Evolutionary conservation across 2,329 filamentous ascomycete genomes (phyloP).

Genomic region (Exophiala viscosa): DNA sequence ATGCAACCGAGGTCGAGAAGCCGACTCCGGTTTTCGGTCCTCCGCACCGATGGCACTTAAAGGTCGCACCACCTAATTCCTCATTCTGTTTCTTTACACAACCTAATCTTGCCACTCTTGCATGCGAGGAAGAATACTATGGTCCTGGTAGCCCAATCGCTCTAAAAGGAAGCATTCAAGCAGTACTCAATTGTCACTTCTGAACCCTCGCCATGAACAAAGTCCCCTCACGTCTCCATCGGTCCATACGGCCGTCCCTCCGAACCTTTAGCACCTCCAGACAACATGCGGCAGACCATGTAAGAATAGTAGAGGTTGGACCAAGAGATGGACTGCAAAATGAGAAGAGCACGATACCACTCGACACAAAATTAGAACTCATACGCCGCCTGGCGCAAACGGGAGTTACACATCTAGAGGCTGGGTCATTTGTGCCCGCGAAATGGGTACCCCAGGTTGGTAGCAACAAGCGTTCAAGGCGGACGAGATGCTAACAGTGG

Average conservation of each 20-base stretch:
- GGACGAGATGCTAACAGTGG: not conserved
- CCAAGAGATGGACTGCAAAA: conserved; percentile 54
- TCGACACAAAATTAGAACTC: conserved; percentile 49
- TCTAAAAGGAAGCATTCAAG: no score
- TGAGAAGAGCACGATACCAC: conserved; percentile 47
- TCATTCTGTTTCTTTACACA: not conserved
- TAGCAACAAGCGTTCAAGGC: not conserved
- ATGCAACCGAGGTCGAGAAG: no score
- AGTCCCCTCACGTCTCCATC: not conserved
- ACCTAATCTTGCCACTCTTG: not conserved
- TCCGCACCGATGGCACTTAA: no score
- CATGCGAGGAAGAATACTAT: no score
- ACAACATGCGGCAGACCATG: conserved; percentile 43
- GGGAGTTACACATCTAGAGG: conserved; percentile 50
- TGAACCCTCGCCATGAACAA: conserved; percentile 9
- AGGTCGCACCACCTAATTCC: not conserved
- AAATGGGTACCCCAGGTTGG: conserved; percentile 54
- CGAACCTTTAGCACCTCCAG: conserved; percentile 27
- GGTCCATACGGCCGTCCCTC: not conserved
- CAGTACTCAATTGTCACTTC: not conserved
- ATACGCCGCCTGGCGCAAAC: conserved; percentile 47
- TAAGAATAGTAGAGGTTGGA: conserved; percentile 53
- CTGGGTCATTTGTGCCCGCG: conserved; percentile 51
- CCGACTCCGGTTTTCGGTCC: no score
- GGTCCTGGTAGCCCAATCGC: no score